A percentile compares a stretch with the other conserved stretches of the same genome.
These are phyloP conservation scores for Quercus phellos DNA, from an alignment of 331 rosid genomes.

Conservation along the genomic window DNA sequence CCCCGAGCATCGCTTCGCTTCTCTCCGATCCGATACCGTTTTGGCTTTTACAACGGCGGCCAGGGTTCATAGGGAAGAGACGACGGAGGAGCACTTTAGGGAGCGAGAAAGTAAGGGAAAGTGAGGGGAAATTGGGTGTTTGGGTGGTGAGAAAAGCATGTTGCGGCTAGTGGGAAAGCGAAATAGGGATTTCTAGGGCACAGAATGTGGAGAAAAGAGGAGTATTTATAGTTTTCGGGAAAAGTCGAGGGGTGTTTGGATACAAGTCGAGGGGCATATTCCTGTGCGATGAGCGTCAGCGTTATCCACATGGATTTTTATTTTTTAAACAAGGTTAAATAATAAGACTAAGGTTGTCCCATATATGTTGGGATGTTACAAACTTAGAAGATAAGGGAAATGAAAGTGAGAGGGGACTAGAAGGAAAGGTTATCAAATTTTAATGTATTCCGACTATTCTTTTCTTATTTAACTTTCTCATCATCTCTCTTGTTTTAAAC, in stretches of 20 bases:
- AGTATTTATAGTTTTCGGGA: constrained; percentile 99
- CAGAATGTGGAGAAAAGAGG: constrained; percentile 39
- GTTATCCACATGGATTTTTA: constrained; percentile 6
- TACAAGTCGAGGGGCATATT: constrained; percentile 47
- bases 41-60: not conserved
- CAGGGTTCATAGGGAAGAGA: not conserved
- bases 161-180: constrained; percentile 61
- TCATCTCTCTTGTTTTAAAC: no score
- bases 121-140: constrained; percentile 18
- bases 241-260: constrained; percentile 43
- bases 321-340: not conserved
- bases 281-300: constrained; percentile 49
- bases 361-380: no score
- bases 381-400: no score
- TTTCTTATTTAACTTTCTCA: no score
- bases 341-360: no score
- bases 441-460: no score
- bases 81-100: not conserved
- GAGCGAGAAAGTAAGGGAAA: not conserved
- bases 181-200: constrained; percentile 73
- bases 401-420: no score
- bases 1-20: constrained; percentile 2
- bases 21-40: constrained; percentile 17
- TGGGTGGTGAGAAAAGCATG: constrained; percentile 32
- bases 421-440: no score